Percentiles rank a stretch among this genome's conserved stretches.
These are phyloP conservation scores for Fusarium pininemorale DNA, from an alignment of 2,329 filamentous ascomycete genomes.

Conservation along the genomic window DNA sequence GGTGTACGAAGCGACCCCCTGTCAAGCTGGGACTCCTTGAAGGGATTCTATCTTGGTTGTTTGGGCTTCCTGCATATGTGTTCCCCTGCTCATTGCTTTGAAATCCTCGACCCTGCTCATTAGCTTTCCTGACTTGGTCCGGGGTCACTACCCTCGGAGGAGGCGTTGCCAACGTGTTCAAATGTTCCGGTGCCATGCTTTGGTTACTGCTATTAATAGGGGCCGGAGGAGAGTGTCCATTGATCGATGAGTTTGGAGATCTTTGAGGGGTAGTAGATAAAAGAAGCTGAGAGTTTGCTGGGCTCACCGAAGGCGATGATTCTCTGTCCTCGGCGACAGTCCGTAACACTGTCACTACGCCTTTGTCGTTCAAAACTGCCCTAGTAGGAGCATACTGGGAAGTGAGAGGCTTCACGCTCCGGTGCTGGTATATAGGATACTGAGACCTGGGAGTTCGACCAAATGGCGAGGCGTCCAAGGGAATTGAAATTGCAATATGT, in stretches of 20 bases:
- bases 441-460: constrained; percentile 46
- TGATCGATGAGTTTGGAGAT: not conserved
- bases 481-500: constrained; percentile 70
- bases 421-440: constrained; percentile 45
- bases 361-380: constrained; percentile 48
- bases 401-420: constrained; percentile 20
- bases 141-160: constrained; percentile 30
- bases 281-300: constrained; percentile 16
- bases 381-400: constrained; percentile 40
- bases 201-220: constrained; percentile 24
- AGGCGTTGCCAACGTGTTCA: constrained; percentile 37
- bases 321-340: constrained; percentile 43
- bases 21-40: constrained; percentile 42
- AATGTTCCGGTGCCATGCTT: constrained; percentile 32
- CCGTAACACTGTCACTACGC: constrained; percentile 49
- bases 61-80: not conserved
- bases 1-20: constrained; percentile 30
- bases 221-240: not conserved
- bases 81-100: constrained; percentile 9
- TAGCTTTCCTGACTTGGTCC: constrained; percentile 36
- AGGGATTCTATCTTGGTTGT: constrained; percentile 21
- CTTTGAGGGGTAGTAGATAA: constrained; percentile 4
- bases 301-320: constrained; percentile 20
- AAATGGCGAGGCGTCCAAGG: constrained; percentile 59
- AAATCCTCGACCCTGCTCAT: constrained; percentile 28